phyloP scores from a whole-genome alignment of 306 rosid species.

The Fragaria vesca region DNA sequence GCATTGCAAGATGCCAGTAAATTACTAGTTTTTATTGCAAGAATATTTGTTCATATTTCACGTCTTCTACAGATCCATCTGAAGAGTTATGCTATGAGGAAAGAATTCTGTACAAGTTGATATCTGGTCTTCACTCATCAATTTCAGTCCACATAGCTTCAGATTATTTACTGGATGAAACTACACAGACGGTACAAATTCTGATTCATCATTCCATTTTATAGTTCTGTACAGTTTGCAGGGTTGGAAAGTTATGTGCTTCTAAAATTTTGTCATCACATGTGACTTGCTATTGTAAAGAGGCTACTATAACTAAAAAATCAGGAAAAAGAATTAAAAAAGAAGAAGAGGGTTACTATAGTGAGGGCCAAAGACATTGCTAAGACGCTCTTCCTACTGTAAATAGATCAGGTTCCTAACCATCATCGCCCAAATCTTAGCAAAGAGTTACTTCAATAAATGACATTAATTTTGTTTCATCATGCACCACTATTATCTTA shows the following conservation, averaged over 20 bases:
- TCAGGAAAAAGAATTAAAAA: no score
- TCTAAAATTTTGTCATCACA: background rate
- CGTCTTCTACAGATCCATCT: conserved; percentile 58
- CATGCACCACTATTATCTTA: background rate
- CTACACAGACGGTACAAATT: conserved; percentile 55
- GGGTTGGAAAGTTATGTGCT: background rate
- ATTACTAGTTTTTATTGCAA: background rate
- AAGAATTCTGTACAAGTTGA: conserved; percentile 86
- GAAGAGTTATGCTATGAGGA: conserved; percentile 86
- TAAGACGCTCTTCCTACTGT: background rate
- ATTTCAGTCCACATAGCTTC: conserved; percentile 91
- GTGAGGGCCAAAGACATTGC: background rate
- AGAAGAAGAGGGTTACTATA: background rate
- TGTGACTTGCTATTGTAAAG: background rate
- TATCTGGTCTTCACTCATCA: conserved; percentile 98
- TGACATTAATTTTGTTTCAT: background rate
- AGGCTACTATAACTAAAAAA: background rate
- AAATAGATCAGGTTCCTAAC: background rate
- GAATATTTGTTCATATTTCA: conserved; percentile 6
- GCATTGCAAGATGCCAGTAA: background rate
- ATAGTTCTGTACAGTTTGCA: background rate
- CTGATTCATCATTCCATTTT: background rate
- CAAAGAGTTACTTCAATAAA: background rate
- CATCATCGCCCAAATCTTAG: background rate
- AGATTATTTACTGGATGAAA: conserved; percentile 80